Evolutionary conservation across 148 eudicot species (phyloP), one percentile per base, ranked within the genome.

Genomic region (Vaccinium macrocarpon): DNA sequence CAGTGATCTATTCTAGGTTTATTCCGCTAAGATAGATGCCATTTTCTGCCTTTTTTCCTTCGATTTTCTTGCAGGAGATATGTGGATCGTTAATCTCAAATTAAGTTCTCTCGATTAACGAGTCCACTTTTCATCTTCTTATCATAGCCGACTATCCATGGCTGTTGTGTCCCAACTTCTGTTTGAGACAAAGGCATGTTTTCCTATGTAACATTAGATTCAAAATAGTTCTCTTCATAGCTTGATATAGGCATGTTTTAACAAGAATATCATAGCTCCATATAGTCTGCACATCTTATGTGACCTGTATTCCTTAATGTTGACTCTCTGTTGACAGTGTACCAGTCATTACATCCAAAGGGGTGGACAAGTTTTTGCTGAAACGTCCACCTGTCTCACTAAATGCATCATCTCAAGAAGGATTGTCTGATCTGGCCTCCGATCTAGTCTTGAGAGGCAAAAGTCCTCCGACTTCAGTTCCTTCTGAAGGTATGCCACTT

Each of bases 341-440:
- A 68, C 89, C 91, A 53, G 80, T 87, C 53, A 83, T 88, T 73
- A 82, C 88, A 53, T 90, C 92, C 52, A 91, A 90, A 89, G 91
- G 91, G 27, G 88, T 91, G 16, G 97, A 97, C 81, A 95, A 88
- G 76, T 83, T 93, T 53, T 83, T 92, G 89, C 90, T 92, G 87
- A 95, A 92, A 87, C 95, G 94, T 52, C 96, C 94, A 61, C 93
- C 92, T 49, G 89, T 90, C 62, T 82, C 97, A 38, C 88, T 90
- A 8, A 90, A 90, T 74, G 79, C 89, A 49, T 90, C 94, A 68
- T 68, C 73, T 53, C 97, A 92, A 62, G 99, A 92, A 21, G 96
- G 92, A 7, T 80, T 89, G 82, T 88, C 91, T 80, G 96, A 93
- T 78, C 72, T 93, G 62, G 88, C 86, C 51, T 82, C 90, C 64